Evolutionary conservation across 2,329 filamentous ascomycete genomes (phyloP).

Genomic region (Trichoderma sp.): DNA sequence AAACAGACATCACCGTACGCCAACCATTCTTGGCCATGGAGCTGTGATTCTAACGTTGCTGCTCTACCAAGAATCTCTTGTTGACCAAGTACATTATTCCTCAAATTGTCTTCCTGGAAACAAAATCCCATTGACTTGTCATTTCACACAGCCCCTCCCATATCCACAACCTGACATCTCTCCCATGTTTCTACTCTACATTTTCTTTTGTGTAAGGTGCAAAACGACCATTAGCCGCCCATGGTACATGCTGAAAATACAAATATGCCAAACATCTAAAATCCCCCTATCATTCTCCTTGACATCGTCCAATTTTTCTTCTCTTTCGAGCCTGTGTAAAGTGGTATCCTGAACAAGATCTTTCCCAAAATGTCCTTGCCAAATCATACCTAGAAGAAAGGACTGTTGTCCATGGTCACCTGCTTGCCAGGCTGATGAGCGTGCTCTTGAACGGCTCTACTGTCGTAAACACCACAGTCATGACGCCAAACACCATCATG

Average conservation of each 20-base stretch:
- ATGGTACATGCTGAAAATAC: background rate
- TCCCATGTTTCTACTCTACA: background rate
- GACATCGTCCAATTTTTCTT: background rate
- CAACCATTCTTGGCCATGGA: background rate
- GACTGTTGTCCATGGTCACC: background rate
- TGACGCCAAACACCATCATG: slow-evolving; percentile 56
- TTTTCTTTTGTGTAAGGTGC: background rate
- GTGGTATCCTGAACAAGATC: slow-evolving; percentile 1
- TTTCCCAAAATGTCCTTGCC: background rate
- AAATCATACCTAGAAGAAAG: background rate
- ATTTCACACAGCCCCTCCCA: background rate
- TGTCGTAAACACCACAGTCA: slow-evolving; percentile 53
- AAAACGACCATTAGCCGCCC: background rate
- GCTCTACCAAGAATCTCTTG: background rate
- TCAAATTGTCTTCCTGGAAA: background rate
- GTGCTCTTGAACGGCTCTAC: slow-evolving; percentile 43
- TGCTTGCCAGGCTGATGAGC: slow-evolving; percentile 34
- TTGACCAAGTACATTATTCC: background rate
- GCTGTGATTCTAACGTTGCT: background rate
- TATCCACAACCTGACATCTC: background rate
- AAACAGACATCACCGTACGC: background rate
- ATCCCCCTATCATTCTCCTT: background rate
- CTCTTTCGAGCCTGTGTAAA: background rate
- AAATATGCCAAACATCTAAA: background rate
- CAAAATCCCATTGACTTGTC: background rate